phyloP scores from a whole-genome alignment of 331 rosid genomes.

The Acacia concinna region DNA sequence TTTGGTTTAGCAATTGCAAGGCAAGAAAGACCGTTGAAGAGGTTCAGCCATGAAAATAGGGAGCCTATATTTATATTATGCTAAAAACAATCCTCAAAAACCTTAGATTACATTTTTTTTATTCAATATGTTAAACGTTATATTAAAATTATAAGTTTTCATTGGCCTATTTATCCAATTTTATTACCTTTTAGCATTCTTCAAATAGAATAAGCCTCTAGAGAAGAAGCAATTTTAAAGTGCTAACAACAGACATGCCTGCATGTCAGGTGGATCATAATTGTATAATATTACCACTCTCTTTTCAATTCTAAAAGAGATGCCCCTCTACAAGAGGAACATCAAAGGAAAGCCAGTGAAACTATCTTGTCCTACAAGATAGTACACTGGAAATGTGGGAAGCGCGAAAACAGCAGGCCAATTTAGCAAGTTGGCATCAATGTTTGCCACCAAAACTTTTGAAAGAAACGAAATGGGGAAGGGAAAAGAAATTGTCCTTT shows the following conservation, averaged over 20 bases:
- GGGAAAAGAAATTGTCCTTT: not conserved
- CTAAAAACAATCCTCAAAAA: not conserved
- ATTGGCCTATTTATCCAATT: not conserved
- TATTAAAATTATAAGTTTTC: not conserved
- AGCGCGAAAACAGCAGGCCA: not conserved
- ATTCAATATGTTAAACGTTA: not conserved
- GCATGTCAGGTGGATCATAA: not conserved
- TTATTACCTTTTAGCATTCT: not conserved
- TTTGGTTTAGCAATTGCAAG: not conserved
- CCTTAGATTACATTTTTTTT: slow-evolving; percentile 11
- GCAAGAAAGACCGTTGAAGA: not conserved
- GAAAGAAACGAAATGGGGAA: not conserved
- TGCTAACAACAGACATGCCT: not conserved
- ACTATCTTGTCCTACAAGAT: too few species aligned
- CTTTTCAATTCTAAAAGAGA: not conserved
- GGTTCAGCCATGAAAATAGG: not conserved
- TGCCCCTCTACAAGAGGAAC: not conserved
- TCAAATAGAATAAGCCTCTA: not conserved
- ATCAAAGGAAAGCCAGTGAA: too few species aligned
- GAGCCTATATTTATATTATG: not conserved
- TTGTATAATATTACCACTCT: not conserved
- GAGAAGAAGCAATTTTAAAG: not conserved
- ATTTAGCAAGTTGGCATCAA: not conserved
- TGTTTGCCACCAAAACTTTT: not conserved
- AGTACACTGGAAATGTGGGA: not conserved